Conservation (phyloP, 2,329 filamentous ascomycete species). For the Fusarium coffeatum region DNA sequence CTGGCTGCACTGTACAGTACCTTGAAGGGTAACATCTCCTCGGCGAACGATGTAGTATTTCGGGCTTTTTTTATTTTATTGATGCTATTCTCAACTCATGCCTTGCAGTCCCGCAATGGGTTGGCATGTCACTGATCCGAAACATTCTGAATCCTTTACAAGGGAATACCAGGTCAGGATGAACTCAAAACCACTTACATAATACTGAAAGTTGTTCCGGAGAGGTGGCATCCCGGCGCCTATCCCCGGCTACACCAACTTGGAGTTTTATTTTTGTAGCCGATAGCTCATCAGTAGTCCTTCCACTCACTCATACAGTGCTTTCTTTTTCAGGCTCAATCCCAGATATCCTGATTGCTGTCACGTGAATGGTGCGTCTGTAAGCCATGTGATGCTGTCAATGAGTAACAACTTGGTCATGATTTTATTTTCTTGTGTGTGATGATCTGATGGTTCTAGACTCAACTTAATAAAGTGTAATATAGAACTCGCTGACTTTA, state of each 20-base stretch:
- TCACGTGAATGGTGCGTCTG: not conserved
- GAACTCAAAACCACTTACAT: not conserved
- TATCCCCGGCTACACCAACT: not conserved
- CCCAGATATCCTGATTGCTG: not conserved
- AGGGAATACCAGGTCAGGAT: slow-evolving; percentile 3
- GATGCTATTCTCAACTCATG: not conserved
- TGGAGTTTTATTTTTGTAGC: not conserved
- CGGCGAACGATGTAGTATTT: not conserved
- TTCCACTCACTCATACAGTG: not conserved
- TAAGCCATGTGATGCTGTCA: not conserved
- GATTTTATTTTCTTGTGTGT: not conserved
- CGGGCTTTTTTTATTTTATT: not conserved
- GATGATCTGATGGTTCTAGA: slow-evolving; percentile 9
- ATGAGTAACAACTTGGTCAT: not conserved
- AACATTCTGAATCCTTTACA: slow-evolving; percentile 15
- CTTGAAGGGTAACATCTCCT: not conserved
- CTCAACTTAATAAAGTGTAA: not conserved
- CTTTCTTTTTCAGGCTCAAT: not conserved
- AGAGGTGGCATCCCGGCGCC: not conserved
- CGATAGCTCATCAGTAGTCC: not conserved
- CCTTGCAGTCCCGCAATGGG: not conserved
- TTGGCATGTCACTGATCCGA: slow-evolving; percentile 12
- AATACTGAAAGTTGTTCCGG: slow-evolving; percentile 1
- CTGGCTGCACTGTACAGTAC: not conserved
- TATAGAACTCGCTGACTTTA: slow-evolving; percentile 1